Base-by-base conservation (phyloP, 129 eudicot genomes). In the Tagetes erecta region DNA sequence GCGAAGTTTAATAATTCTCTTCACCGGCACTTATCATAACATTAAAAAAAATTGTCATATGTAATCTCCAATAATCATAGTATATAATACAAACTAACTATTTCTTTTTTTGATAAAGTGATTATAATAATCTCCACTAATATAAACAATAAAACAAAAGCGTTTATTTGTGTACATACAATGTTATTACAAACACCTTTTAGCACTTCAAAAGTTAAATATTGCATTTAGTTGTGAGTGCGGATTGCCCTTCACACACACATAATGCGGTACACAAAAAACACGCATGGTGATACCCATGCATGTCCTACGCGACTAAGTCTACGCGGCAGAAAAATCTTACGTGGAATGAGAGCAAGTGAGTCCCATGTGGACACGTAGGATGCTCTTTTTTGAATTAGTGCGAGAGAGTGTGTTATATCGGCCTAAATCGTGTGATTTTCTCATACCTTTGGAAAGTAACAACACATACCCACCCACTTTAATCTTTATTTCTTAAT, bases 371-470 rank as follows among this genome's bases (percentile, higher is more conserved):
- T 41, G 45, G 6, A 53, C 80, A 72, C 40, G 0, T 57, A 27
- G 41, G 51, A 14, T 5, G 8, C 40, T 55, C 67, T n/a, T 66
- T 67, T 53, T 13, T 2, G 3, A 8, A 40, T 11, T 33, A 36
- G 74, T 31, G 36, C 68, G 4, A 30, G 11, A 67, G 74, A 30
- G 80, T 67, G 74, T 67, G 80, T 55, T 8, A 9, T 51, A 55
- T 35, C 1, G 27, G 74, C 37, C 31, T 10, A 49, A 13, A 60
- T 42, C 67, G 56, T 67, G 74, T 76, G 66, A 41, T 41, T 52
- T 64, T 74, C 79, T 35, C 64, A 30, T 47, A 70, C 70, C 64
- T 42, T 49, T 63, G 12, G 71, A 74, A 49, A 74, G 72, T 38
- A 49, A 74, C 71, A 64, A 31, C 58, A 66, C 67, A 33, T 53